These are phyloP conservation scores for Solioccasus polychromus DNA, from an alignment of 768 basidiomycete species.

Conservation along the genomic window DNA sequence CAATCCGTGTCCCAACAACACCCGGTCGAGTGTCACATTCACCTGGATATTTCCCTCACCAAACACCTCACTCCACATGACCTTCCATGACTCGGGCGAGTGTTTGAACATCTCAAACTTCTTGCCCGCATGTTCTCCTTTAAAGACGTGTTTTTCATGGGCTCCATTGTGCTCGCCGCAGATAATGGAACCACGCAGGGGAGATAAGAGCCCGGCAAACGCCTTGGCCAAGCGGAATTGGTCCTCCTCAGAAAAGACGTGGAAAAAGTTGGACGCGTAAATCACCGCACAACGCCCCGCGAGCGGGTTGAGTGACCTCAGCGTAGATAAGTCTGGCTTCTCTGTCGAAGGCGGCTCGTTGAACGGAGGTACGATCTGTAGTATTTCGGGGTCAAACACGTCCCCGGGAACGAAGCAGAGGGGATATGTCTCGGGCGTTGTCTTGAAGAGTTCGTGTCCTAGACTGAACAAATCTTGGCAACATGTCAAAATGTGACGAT, in stretches of 20 bases:
- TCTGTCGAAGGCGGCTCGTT: slow-evolving; percentile 21
- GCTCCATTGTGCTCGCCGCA: slow-evolving; percentile 27
- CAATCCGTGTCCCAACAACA: neutral
- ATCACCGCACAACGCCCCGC: slow-evolving; percentile 49
- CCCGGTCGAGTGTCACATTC: neutral
- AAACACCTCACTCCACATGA: slow-evolving; percentile 38
- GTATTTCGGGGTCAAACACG: slow-evolving; percentile 43
- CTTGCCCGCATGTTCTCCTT: neutral
- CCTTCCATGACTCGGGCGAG: slow-evolving; percentile 33
- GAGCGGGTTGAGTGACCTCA: slow-evolving; percentile 47
- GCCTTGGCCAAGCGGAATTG: slow-evolving; percentile 28
- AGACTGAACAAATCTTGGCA: slow-evolving; percentile 51
- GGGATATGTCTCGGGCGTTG: slow-evolving; percentile 51
- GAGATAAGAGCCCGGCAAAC: slow-evolving; percentile 29
- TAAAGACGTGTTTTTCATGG: neutral
- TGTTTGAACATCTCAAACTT: slow-evolving; percentile 28
- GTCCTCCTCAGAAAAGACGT: slow-evolving; percentile 30
- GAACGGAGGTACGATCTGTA: slow-evolving; percentile 35
- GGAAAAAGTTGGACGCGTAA: slow-evolving; percentile 49
- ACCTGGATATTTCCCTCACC: slow-evolving; percentile 11
- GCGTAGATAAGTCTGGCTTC: slow-evolving; percentile 27
- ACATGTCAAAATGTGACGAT: neutral
- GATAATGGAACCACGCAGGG: slow-evolving; percentile 30
- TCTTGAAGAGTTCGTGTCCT: slow-evolving; percentile 60
- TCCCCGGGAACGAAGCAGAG: slow-evolving; percentile 54